A percentile compares a stretch with the other conserved stretches of the same genome.
phyloP scores from a whole-genome alignment of 768 basidiomycete species.

The Amanita exitialis region DNA sequence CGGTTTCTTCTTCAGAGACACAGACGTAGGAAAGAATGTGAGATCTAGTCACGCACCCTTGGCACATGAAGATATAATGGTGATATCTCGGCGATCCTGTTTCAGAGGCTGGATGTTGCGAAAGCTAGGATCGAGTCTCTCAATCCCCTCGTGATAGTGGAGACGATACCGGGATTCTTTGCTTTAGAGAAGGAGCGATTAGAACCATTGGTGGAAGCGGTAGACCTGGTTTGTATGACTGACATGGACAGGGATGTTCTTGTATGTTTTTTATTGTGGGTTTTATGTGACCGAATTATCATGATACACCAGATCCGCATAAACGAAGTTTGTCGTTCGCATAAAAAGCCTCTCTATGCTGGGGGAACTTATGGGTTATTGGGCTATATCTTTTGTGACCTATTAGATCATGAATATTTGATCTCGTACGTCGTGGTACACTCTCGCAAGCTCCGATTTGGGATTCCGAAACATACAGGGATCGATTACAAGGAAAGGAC shows the following conservation, averaged over 20 bases:
- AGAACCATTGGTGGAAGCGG: slow-evolving; percentile 45
- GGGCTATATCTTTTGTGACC: slow-evolving; percentile 93
- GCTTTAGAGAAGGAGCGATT: slow-evolving; percentile 38
- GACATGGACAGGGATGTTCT: slow-evolving; percentile 63
- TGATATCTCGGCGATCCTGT: slow-evolving; percentile 24
- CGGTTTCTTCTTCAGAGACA: slow-evolving; percentile 90
- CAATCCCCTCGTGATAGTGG: slow-evolving; percentile 85
- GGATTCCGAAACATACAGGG: slow-evolving; percentile 27
- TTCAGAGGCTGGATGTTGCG: slow-evolving; percentile 78
- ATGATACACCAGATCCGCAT: slow-evolving; percentile 47
- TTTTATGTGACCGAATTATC: slow-evolving; percentile 3
- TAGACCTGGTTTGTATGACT: slow-evolving; percentile 84
- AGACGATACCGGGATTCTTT: slow-evolving; percentile 46
- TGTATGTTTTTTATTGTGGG: slow-evolving; percentile 35
- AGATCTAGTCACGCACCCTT: slow-evolving; percentile 14
- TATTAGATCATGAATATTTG: slow-evolving; percentile 81
- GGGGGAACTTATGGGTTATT: slow-evolving; percentile 85
- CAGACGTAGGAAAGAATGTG: slow-evolving; percentile 87
- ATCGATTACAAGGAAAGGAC: slow-evolving; percentile 52
- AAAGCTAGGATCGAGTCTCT: slow-evolving; percentile 78
- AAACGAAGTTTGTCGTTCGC: slow-evolving; percentile 70
- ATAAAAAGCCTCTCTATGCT: slow-evolving; percentile 77
- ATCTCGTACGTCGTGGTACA: slow-evolving; percentile 49
- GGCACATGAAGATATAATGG: slow-evolving; percentile 26
- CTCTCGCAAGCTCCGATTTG: slow-evolving; percentile 5